Evolutionary conservation across 2,329 filamentous ascomycete genomes (phyloP), one percentile per base, ranked within the genome.

Genomic region (Monosporascus sp.): DNA sequence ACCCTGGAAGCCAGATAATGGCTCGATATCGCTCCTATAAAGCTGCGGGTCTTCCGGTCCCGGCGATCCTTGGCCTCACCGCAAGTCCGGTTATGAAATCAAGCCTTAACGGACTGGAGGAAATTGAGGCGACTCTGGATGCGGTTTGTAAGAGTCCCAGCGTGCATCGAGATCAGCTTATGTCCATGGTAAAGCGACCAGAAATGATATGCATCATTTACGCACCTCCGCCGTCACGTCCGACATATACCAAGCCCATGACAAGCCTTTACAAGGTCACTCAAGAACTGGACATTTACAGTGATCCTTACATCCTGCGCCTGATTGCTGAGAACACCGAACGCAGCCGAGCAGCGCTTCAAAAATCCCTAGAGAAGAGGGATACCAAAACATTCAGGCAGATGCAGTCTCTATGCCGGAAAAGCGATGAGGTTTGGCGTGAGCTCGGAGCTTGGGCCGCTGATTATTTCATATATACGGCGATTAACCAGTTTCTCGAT

Each of bases 31-130:
- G 84, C 56, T 72, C 74, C 27, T 68, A 66, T 19, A 76, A 76
- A 49, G 58, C 51, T 0, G 57, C 52, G 2, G 75, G 74, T 0
- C 55, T 67, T 0, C 48, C 62, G 0, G 68, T 82, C 1, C 91
- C 91, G 0, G 75, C 77, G 20, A 86, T 96, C 27, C 74, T 96
- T 5, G 91, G 91, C 0, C 74, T 96, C 24, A 92, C 87, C 7
- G 91, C 91, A 1, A 95, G 88, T 56, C 91, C 91, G 0, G 79
- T 89, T 3, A 83, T 87, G 58, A 81, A 76, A 52, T 82, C 79
- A 1, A 78, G 78, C 17, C 66, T 77, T 1, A 70, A 73, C 1
- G 78, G 78, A 37, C 74, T 93, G 16, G 72, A 80, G 68, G 65
- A 68, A 5, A 78, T 96, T 7, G 91, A 96, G 65, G 58, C 67